These are phyloP conservation scores for Ceratobasidium sp. DNA, from an alignment of 1,284 basidiomycete species.

Conservation along the genomic window DNA sequence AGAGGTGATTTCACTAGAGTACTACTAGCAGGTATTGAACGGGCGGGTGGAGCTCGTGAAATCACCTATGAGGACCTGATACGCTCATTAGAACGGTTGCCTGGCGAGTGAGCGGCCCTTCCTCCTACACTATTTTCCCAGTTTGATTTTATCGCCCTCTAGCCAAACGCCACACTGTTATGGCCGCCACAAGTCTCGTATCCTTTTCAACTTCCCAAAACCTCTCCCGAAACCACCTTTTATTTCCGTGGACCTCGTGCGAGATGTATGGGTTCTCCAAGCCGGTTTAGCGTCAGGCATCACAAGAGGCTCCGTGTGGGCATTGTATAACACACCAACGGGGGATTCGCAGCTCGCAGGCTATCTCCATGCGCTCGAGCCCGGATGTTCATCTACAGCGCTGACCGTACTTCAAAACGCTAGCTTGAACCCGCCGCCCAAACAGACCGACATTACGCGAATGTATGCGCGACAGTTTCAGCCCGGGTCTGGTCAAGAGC, in stretches of 20 bases:
- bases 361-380: background rate
- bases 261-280: constrained; percentile 59
- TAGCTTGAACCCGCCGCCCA: background rate
- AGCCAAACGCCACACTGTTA: constrained; percentile 67
- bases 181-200: constrained; percentile 65
- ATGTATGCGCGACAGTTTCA: constrained; percentile 35
- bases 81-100: constrained; percentile 48
- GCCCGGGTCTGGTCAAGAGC: constrained; percentile 21
- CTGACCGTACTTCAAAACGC: background rate
- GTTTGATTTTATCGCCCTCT: background rate
- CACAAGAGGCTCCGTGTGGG: constrained; percentile 63
- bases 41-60: constrained; percentile 68
- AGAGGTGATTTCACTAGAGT: constrained; percentile 70
- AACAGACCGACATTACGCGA: background rate
- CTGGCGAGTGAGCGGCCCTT: constrained; percentile 51
- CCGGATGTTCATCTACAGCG: background rate
- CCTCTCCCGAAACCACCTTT: constrained; percentile 65
- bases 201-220: constrained; percentile 68
- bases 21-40: constrained; percentile 66
- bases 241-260: constrained; percentile 61
- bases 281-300: constrained; percentile 72
- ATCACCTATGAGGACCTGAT: constrained; percentile 66
- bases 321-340: constrained; percentile 72
- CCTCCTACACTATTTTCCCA: no score
- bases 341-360: constrained; percentile 58